Evolutionary conservation across 2,329 filamentous ascomycete species (phyloP).

Genomic region (Calonectria hawksworthii): DNA sequence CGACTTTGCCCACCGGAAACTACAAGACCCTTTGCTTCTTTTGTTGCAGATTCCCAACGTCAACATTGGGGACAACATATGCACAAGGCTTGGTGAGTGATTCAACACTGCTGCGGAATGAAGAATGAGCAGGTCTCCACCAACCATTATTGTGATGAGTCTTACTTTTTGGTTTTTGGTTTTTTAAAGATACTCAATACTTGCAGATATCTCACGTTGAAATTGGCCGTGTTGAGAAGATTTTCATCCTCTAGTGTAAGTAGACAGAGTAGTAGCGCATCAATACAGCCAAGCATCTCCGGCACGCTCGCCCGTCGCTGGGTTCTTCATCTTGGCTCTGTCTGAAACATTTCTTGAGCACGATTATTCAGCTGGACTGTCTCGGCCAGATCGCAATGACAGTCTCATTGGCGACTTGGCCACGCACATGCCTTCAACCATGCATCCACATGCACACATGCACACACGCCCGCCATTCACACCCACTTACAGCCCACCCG

Average conservation of each 20-base stretch:
- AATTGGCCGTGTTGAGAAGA: not conserved
- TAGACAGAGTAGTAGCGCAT: not conserved
- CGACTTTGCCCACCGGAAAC: not conserved
- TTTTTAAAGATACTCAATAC: not conserved
- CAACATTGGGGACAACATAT: not conserved
- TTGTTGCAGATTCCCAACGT: not conserved
- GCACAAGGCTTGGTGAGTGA: not conserved
- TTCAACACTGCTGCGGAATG: not conserved
- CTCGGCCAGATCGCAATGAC: not conserved
- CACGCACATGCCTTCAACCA: not conserved
- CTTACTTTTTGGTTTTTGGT: not conserved
- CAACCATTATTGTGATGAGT: not conserved
- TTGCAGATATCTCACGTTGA: not conserved
- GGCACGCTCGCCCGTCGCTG: not conserved
- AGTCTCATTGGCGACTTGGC: not conserved
- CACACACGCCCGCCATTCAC: not conserved
- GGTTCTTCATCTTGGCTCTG: not conserved
- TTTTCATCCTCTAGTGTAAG: not conserved
- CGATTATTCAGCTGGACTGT: not conserved
- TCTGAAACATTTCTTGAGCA: not conserved
- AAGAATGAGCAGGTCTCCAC: not conserved
- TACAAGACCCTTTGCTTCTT: not conserved
- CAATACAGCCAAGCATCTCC: not conserved
- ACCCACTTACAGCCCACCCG: not conserved
- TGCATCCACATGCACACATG: not conserved